These are phyloP conservation scores for Podaxis mareebaensis DNA, from an alignment of 768 basidiomycete species.

Conservation along the genomic window DNA sequence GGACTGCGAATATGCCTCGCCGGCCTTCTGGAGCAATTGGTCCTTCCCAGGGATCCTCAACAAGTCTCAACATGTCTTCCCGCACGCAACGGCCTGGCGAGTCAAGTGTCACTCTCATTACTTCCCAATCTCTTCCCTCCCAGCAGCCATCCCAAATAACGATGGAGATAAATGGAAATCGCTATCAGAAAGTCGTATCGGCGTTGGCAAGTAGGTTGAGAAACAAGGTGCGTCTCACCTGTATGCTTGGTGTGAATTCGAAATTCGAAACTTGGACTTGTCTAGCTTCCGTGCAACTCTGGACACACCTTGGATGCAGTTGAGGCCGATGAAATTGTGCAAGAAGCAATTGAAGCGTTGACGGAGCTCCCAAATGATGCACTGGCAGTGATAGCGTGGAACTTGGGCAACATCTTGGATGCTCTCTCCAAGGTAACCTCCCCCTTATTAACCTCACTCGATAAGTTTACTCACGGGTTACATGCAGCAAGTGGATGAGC, in stretches of 20 bases:
- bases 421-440: conserved; percentile 66
- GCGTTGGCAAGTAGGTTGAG: conserved; percentile 79
- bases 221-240: conserved; percentile 59
- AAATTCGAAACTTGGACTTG: conserved; percentile 9
- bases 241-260: conserved; percentile 4
- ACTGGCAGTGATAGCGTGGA: conserved; percentile 78
- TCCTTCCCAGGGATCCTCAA: conserved; percentile 27
- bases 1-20: conserved; percentile 43
- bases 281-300: conserved; percentile 83
- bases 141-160: conserved; percentile 32
- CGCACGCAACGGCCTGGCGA: conserved; percentile 6
- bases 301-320: conserved; percentile 71
- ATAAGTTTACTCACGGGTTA: conserved; percentile 12
- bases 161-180: conserved; percentile 38
- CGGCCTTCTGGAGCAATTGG: conserved; percentile 62
- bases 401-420: conserved; percentile 76
- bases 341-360: conserved; percentile 75
- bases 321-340: conserved; percentile 74
- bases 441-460: no score
- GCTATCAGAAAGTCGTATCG: conserved; percentile 82
- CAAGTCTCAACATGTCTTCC: conserved; percentile 18
- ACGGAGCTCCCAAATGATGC: conserved; percentile 79
- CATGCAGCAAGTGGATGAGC: conserved; percentile 53
- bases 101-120: neutral
- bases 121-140: neutral